These are phyloP conservation scores for Heliamphora exappendiculata DNA, from an alignment of 148 eudicot genomes.

Conservation along the genomic window DNA sequence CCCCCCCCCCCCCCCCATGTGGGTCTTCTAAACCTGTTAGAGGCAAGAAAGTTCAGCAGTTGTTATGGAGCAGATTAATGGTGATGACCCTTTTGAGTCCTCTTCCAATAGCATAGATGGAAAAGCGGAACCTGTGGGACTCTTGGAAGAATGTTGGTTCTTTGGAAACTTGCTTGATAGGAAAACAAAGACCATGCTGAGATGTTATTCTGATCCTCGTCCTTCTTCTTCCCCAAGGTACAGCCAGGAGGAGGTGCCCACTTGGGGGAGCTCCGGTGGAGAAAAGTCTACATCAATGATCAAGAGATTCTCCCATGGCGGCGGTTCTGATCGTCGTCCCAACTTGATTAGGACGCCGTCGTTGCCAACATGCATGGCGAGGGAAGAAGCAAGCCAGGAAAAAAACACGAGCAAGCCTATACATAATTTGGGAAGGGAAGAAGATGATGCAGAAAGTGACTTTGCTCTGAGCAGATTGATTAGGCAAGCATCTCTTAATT, in stretches of 20 bases:
- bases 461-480: conserved; percentile 67
- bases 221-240: conserved; percentile 18
- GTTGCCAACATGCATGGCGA: conserved; percentile 8
- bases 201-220: conserved; percentile 39
- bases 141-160: conserved; percentile 57
- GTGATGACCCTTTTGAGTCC: conserved; percentile 4
- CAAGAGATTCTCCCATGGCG: neutral
- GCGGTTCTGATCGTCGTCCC: neutral
- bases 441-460: conserved; percentile 57
- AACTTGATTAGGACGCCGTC: conserved; percentile 10
- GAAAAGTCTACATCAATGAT: neutral
- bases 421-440: conserved; percentile 23
- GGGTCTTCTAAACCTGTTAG: conserved; percentile 9
- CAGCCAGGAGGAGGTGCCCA: neutral
- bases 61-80: conserved; percentile 11
- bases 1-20: conserved; percentile 13
- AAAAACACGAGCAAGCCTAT: neutral
- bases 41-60: neutral
- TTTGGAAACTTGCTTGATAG: conserved; percentile 39
- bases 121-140: conserved; percentile 24
- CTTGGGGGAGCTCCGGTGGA: neutral
- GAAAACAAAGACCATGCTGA: conserved; percentile 20
- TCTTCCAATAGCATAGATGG: neutral
- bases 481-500: conserved; percentile 69
- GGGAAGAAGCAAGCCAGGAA: neutral